These are phyloP conservation scores for Phytophthora pluvialis DNA, from an alignment of 352 stramenopile species.

Conservation along the genomic window DNA sequence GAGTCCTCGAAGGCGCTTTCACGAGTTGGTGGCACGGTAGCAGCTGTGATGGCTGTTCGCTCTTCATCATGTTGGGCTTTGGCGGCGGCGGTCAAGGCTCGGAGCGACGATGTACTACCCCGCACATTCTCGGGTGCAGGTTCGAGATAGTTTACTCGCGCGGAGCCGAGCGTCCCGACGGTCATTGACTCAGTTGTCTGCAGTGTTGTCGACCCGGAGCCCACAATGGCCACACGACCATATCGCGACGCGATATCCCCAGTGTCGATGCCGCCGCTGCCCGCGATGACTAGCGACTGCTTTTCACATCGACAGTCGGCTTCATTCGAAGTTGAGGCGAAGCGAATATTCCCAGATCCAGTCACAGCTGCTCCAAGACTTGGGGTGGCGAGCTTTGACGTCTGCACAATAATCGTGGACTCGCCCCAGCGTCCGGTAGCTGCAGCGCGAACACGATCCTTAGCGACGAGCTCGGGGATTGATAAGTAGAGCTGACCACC, in stretches of 20 bases:
- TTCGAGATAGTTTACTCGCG: constrained; percentile 28
- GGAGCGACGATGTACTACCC: constrained; percentile 17
- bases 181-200: constrained; percentile 17
- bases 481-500: constrained; percentile 22
- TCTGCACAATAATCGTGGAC: constrained; percentile 24
- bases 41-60: constrained; percentile 2
- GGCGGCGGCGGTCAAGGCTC: constrained; percentile 13
- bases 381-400: constrained; percentile 21
- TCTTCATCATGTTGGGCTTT: constrained; percentile 16
- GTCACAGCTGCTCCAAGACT: constrained; percentile 17
- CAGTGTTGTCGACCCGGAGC: constrained; percentile 18
- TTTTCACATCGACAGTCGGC: constrained; percentile 16
- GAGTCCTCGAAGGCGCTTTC: constrained; percentile 23
- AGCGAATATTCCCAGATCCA: constrained; percentile 18
- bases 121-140: constrained; percentile 15
- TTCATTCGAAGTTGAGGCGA: constrained; percentile 18
- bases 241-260: constrained; percentile 20
- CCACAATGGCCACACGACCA: constrained; percentile 21
- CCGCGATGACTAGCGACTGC: constrained; percentile 26
- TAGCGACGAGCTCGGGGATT: constrained; percentile 13
- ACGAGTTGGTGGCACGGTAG: constrained; percentile 15
- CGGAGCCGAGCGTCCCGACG: constrained; percentile 16
- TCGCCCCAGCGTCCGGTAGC: constrained; percentile 19
- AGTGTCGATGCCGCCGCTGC: constrained; percentile 28
- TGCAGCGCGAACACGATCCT: constrained; percentile 21